Evolutionary conservation across 176 grass and related monocot species (phyloP), one percentile per base, ranked within the genome.

Genomic region (Oryza meyeriana): DNA sequence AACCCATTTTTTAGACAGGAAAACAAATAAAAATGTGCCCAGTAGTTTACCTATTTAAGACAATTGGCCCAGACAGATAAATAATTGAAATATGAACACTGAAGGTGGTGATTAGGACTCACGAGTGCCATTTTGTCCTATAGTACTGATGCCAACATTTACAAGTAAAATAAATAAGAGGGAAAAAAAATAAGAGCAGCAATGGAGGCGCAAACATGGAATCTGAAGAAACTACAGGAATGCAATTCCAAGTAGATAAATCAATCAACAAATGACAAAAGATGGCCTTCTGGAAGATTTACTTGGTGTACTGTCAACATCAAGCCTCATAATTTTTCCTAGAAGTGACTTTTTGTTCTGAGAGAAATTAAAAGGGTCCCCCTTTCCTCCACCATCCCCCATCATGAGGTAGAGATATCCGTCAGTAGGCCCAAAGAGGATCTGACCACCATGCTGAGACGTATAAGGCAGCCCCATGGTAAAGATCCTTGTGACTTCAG

Each of bases 401-500:
- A 93, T 91, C 95, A 98, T 98, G 63, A 95, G 83, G 63, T 98
- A 98, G 61, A 98, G 83, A 77, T 95, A 91, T 59, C 90, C 92
- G 84, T 98, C 96, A 33, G 78, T 16, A 24, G 95, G 95, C 12
- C 95, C 92, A 69, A 98, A 98, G 18, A 93, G 90, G 69, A 98
- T 86, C 80, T 95, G 95, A 9, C 92, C 95, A 58, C 75, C 95
- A 78, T 98, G 93, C 18, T 90, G 64, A 67, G 82, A 62, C 66
- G 84, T 85, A 83, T 88, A 95, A 79, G 95, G 92, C 40, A 98
- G 64, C 11, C 92, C 95, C 92, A 98, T 95, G 1, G 92, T 95
- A 84, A 98, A 98, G 70, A 95, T 91, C 85, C 96, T 93, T 71
- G 61, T 82, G 12, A 91, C 88, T 84, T 98, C 95, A 61, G 74